phyloP scores from a whole-genome alignment of 352 stramenopile genomes.

The Globisporangium viniferum region DNA sequence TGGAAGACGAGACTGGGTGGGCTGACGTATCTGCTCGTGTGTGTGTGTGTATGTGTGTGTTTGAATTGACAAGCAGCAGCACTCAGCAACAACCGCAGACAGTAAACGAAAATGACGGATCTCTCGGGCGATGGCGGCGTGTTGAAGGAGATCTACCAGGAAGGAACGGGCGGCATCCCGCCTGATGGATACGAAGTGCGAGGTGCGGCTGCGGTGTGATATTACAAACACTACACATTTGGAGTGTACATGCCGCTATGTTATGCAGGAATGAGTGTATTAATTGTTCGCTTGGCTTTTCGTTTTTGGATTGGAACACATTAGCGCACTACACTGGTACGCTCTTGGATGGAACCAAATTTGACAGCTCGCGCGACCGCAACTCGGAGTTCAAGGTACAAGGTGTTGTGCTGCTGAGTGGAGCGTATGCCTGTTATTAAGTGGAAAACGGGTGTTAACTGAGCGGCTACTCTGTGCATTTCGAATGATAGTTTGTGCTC shows the following conservation, averaged over 20 bases:
- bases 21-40: background rate
- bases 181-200: conserved; percentile 79
- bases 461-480: background rate
- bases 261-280: background rate
- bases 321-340: conserved; percentile 95
- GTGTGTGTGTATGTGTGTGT: background rate
- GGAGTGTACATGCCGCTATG: background rate
- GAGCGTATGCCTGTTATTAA: background rate
- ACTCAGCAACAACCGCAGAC: background rate
- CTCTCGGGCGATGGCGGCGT: conserved; percentile 88
- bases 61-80: background rate
- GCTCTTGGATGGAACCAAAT: conserved; percentile 92
- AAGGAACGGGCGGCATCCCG: conserved; percentile 82
- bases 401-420: background rate
- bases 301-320: background rate
- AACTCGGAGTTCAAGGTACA: conserved; percentile 76
- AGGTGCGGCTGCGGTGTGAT: conserved; percentile 20
- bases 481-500: conserved; percentile 59
- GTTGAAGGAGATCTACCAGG: conserved; percentile 89
- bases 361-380: conserved; percentile 92
- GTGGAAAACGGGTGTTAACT: background rate
- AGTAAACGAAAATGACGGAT: conserved; percentile 45
- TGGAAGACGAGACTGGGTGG: background rate
- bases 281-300: background rate
- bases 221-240: background rate